phyloP scores from a whole-genome alignment of 495 filamentous ascomycete species.

The Penicillium taxi region DNA sequence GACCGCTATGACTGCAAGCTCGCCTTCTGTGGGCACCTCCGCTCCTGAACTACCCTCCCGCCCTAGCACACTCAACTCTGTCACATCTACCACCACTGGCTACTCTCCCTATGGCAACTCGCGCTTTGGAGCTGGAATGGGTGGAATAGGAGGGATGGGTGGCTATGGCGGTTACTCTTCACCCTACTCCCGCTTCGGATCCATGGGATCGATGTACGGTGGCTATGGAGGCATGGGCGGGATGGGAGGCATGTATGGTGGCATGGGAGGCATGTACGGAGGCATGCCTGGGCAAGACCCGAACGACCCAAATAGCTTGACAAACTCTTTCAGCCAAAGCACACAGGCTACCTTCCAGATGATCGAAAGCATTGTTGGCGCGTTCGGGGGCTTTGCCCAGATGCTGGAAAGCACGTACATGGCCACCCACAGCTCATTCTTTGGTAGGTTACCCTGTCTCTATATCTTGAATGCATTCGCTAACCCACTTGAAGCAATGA shows the following conservation, averaged over 20 bases:
- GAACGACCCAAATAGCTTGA: conserved; percentile 89
- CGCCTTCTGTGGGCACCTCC: conserved; percentile 31
- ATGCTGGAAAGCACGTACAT: conserved; percentile 99
- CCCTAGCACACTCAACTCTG: conserved; percentile 66
- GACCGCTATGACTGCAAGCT: conserved; percentile 33
- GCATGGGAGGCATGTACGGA: conserved; percentile 52
- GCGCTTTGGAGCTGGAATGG: conserved; percentile 46
- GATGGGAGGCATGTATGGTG: conserved; percentile 45
- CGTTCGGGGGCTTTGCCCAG: conserved; percentile 92
- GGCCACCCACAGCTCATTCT: conserved; percentile 99
- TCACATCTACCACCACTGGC: conserved; percentile 74
- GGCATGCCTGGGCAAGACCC: conserved; percentile 54
- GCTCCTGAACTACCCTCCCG: conserved; percentile 72
- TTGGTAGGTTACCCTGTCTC: conserved; percentile 56
- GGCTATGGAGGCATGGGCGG: conserved; percentile 51
- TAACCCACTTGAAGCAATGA: conserved; percentile 65
- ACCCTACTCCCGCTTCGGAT: conserved; percentile 60
- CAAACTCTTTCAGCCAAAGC: conserved; percentile 79
- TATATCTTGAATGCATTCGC: background rate
- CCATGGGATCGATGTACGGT: conserved; percentile 50
- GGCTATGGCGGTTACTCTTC: conserved; percentile 44
- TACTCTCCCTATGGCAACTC: conserved; percentile 69
- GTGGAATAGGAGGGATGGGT: conserved; percentile 43
- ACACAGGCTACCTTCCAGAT: conserved; percentile 98
- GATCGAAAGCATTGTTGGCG: conserved; percentile 97